Evolutionary conservation across 2,329 filamentous ascomycete species (phyloP), one percentile per base, ranked within the genome.

Genomic region (Calonectria naviculata): DNA sequence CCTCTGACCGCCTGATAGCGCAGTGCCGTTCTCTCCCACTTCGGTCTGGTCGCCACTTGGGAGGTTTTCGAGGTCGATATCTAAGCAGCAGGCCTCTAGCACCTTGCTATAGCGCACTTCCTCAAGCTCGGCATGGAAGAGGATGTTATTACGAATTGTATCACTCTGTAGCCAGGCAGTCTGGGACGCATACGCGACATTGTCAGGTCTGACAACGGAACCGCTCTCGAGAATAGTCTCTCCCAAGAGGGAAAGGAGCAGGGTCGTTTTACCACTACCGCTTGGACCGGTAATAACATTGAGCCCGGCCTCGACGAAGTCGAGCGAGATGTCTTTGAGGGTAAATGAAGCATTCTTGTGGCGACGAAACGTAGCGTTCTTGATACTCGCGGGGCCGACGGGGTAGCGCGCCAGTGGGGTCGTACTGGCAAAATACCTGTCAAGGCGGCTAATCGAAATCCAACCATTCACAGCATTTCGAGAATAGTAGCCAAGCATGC

Each of bases 91-190:
- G 8, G 89, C 89, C 52, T 89, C 83, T 21, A 92, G 80, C 0
- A 91, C 85, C 28, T 82, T 82, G 46, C 88, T 83, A 75, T 92
- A 92, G 19, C 88, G 85, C 21, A 76, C 73, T 67, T 85, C 80
- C 67, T 90, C 88, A 74, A 88, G 87, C 10, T 82, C 74, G 42
- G 84, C 86, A 19, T 87, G 86, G 71, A 90, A 90, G 3, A 89
- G 75, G 46, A 91, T 87, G 65, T 91, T 91, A 47, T 87, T 84
- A 42, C 84, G 84, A 46, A 91, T 85, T 0, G 87, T 88, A 34
- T 87, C 87, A 65, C 89, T 90, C 75, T 89, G 88, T 5, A 91
- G 80, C 89, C 89, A 91, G 0, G 89, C 81, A 2, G 87, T 87
- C 70, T 90, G 89, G 2, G 89, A 89, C 4, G 88, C 87, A 77